Conservation (phyloP, 2,329 filamentous ascomycete species). For the Apiospora pterosperma region DNA sequence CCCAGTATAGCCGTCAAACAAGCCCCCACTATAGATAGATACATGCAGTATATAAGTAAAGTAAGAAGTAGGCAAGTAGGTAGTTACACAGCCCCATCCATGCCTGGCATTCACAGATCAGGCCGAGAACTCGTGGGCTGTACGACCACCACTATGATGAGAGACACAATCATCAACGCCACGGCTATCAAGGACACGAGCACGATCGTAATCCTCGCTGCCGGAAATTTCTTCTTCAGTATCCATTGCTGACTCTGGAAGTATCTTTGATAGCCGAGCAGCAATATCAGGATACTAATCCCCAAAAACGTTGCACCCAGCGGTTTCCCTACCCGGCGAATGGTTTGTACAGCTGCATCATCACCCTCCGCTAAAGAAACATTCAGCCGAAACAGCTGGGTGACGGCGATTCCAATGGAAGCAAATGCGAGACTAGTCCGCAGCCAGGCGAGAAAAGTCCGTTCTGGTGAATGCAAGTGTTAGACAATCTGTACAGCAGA, state of each 20-base stretch:
- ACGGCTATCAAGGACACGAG: constrained; percentile 64
- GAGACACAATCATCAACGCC: constrained; percentile 56
- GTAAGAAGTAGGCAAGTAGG: too few species aligned
- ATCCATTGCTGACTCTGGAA: constrained; percentile 78
- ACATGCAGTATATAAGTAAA: too few species aligned
- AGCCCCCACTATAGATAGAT: too few species aligned
- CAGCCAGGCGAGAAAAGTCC: constrained; percentile 83
- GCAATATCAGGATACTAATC: constrained; percentile 70
- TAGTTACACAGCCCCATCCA: not conserved
- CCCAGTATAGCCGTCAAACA: not conserved
- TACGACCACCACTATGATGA: constrained; percentile 58
- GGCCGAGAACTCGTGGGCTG: constrained; percentile 28
- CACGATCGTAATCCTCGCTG: constrained; percentile 71
- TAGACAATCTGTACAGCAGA: constrained; percentile 12
- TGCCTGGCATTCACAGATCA: not conserved
- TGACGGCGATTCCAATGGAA: constrained; percentile 78
- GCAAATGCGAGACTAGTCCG: constrained; percentile 79
- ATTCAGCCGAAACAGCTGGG: constrained; percentile 81
- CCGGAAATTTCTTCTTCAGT: constrained; percentile 75
- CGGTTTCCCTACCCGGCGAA: constrained; percentile 67
- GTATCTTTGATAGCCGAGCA: constrained; percentile 76
- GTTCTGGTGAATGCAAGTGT: constrained; percentile 48
- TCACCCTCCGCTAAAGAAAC: constrained; percentile 49
- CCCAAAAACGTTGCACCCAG: constrained; percentile 74
- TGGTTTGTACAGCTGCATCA: constrained; percentile 35